Evolutionary conservation across 257 asterid genomes (phyloP).

Genomic region (Nicotiana undulata): DNA sequence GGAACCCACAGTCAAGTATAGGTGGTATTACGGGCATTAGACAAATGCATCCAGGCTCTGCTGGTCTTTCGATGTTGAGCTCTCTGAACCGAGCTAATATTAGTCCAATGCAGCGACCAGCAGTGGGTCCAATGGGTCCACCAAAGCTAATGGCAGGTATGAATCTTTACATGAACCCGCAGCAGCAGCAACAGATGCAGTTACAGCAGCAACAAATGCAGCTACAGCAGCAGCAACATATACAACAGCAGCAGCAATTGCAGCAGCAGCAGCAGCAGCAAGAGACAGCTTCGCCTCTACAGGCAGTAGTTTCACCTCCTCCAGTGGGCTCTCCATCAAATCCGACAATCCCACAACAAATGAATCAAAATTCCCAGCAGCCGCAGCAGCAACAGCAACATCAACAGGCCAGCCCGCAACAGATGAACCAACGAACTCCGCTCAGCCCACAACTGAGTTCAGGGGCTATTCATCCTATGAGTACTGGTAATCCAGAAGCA

Average conservation of each 20-base stretch:
- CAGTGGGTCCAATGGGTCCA: conserved; percentile 83
- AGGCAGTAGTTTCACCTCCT: conserved; percentile 62
- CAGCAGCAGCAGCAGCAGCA: conserved; percentile 40
- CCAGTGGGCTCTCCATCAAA: conserved; percentile 85
- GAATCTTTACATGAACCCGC: conserved; percentile 60
- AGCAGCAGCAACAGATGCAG: conserved; percentile 33
- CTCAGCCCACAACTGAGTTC: conserved; percentile 97
- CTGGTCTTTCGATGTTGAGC: conserved; percentile 60
- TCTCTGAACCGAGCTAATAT: conserved; percentile 59
- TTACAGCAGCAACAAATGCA: conserved; percentile 29
- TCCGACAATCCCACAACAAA: conserved; percentile 57
- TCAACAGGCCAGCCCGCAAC: conserved; percentile 80
- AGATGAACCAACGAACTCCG: conserved; percentile 81
- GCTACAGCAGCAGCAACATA: conserved; percentile 29
- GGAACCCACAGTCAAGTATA: conserved; percentile 40
- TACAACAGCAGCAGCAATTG: conserved; percentile 26
- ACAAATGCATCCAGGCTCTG: conserved; percentile 60
- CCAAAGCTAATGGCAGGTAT: conserved; percentile 66
- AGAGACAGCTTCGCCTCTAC: conserved; percentile 61
- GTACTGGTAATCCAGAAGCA: conserved; percentile 63
- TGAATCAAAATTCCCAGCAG: conserved; percentile 42
- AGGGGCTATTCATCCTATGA: conserved; percentile 67
- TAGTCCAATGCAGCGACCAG: conserved; percentile 61
- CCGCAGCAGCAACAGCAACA: conserved; percentile 34
- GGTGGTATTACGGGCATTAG: conserved; percentile 62